These are phyloP conservation scores for Botrytis paeoniae DNA, from an alignment of 2,329 filamentous ascomycete genomes.

Conservation along the genomic window DNA sequence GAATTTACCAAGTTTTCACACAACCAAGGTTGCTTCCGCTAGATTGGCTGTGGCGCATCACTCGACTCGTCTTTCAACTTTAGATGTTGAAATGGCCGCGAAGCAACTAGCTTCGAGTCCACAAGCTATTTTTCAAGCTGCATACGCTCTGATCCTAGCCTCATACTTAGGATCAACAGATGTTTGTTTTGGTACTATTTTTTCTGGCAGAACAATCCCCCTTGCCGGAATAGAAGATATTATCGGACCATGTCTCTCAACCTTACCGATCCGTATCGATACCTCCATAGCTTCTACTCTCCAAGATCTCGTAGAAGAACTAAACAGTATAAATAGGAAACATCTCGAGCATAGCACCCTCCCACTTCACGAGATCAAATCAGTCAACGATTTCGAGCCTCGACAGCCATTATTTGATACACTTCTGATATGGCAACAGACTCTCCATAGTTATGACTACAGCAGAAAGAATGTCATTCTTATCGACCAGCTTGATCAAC, in stretches of 20 bases:
- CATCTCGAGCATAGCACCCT: constrained; percentile 62
- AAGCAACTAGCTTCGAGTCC: constrained; percentile 44
- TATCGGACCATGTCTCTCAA: constrained; percentile 76
- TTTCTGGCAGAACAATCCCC: constrained; percentile 76
- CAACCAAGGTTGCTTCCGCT: constrained; percentile 34
- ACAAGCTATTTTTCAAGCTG: constrained; percentile 74
- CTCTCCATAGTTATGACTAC: constrained; percentile 45
- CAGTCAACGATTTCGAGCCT: constrained; percentile 52
- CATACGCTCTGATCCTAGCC: constrained; percentile 63
- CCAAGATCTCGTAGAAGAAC: constrained; percentile 57
- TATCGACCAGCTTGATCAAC: constrained; percentile 61
- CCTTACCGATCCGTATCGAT: constrained; percentile 69
- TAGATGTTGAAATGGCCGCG: constrained; percentile 30
- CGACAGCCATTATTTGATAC: constrained; percentile 67
- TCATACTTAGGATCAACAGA: constrained; percentile 63
- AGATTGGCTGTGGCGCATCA: constrained; percentile 35
- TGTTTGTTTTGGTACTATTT: constrained; percentile 72
- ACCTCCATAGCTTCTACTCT: constrained; percentile 50
- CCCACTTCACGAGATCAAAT: constrained; percentile 68
- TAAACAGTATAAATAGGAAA: constrained; percentile 64
- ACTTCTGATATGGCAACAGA: constrained; percentile 83
- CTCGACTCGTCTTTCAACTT: constrained; percentile 36
- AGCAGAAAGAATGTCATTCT: constrained; percentile 47
- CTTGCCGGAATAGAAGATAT: constrained; percentile 67
- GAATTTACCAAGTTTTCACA: constrained; percentile 57